Evolutionary conservation across 116 monocot species (phyloP).

Genomic region (Dioscorea cayenensis): DNA sequence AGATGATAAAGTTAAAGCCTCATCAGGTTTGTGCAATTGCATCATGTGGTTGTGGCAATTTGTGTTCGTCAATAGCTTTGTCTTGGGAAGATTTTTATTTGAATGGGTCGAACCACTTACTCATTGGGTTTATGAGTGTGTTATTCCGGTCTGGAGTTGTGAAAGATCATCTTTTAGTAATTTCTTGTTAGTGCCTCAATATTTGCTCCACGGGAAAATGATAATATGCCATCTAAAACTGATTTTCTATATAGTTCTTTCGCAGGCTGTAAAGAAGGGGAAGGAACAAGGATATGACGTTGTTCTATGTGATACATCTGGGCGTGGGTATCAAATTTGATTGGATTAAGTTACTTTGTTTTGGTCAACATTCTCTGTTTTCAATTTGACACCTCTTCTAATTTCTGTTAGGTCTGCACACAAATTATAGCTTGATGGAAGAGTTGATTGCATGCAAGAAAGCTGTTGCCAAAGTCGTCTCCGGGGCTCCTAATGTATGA

Average conservation of each 20-base stretch:
- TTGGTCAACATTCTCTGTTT: neutral
- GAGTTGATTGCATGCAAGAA: conserved; percentile 92
- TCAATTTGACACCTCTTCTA: neutral
- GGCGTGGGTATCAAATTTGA: conserved; percentile 54
- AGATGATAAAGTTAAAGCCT: conserved; percentile 63
- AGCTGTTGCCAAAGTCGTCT: conserved; percentile 62
- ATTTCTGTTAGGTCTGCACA: conserved; percentile 71
- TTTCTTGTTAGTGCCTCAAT: too few relatives aligned
- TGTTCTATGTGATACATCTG: conserved; percentile 96
- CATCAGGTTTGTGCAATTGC: conserved; percentile 39
- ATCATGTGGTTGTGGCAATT: neutral
- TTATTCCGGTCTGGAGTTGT: too few relatives aligned
- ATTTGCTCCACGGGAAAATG: too few relatives aligned
- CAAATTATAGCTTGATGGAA: conserved; percentile 92
- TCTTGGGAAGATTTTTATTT: neutral
- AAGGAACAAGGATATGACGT: conserved; percentile 82
- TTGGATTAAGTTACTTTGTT: neutral
- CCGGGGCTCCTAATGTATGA: conserved; percentile 92
- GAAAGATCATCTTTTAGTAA: too few relatives aligned
- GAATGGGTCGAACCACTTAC: too few relatives aligned
- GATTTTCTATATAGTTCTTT: conserved; percentile 65
- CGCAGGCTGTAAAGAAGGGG: conserved; percentile 89
- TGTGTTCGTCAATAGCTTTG: too few relatives aligned
- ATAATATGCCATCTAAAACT: conserved; percentile 18
- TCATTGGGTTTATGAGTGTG: too few relatives aligned